These are phyloP conservation scores for Apophysomyces variabilis DNA, from an alignment of 371 early-diverging fungal species.

Conservation along the genomic window DNA sequence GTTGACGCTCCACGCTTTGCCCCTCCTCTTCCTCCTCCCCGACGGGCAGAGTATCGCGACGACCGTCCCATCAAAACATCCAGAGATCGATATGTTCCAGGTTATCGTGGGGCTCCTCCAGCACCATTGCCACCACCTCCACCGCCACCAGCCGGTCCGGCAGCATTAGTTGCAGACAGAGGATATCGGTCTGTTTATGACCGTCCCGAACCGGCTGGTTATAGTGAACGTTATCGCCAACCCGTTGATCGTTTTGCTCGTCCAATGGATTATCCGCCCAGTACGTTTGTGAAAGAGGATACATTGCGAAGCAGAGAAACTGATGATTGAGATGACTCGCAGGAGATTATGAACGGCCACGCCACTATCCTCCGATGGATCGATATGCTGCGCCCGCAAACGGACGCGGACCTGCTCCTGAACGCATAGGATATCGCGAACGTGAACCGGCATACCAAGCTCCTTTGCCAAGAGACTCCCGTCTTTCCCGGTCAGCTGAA, in stretches of 20 bases:
- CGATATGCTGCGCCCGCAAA: constrained; percentile 1
- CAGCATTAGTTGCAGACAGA: constrained; percentile 6
- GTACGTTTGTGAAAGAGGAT: constrained; percentile 14
- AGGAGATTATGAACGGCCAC: constrained; percentile 7
- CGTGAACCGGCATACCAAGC: constrained; percentile 1
- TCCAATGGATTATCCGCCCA: constrained; percentile 11
- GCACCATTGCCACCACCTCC: constrained; percentile 2
- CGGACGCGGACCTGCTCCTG: constrained; percentile 5
- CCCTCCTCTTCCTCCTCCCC: background rate
- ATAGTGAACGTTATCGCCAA: constrained; percentile 13
- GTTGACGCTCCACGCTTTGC: constrained; percentile 6
- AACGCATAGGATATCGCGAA: background rate
- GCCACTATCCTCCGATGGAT: constrained; percentile 1
- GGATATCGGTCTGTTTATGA: background rate
- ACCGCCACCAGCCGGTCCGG: background rate
- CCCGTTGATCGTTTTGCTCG: constrained; percentile 5
- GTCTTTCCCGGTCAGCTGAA: constrained; percentile 6
- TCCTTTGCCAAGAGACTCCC: background rate
- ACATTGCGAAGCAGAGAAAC: constrained; percentile 1
- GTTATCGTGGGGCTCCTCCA: background rate
- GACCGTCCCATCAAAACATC: constrained; percentile 1
- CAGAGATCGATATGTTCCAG: constrained; percentile 14
- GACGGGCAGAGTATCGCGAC: constrained; percentile 13
- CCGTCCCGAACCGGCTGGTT: constrained; percentile 1
- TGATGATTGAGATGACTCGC: constrained; percentile 10